These are phyloP conservation scores for Blastobotrys parvus DNA, from an alignment of 805 yeast genomes.

Conservation along the genomic window DNA sequence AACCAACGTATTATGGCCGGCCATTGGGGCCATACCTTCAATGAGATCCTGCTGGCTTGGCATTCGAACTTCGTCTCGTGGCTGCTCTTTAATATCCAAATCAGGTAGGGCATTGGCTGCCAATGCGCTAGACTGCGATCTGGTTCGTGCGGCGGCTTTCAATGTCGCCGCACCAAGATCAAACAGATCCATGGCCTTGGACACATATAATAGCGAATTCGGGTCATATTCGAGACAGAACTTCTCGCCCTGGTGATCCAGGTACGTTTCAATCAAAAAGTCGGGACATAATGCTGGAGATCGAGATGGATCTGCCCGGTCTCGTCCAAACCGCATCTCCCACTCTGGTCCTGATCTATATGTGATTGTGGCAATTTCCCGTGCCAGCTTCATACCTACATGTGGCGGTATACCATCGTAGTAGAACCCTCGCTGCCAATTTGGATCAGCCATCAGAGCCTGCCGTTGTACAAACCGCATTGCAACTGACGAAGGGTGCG, in stretches of 20 bases:
- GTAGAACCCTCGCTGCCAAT: slow-evolving; percentile 87
- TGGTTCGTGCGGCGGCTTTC: slow-evolving; percentile 6
- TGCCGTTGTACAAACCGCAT: slow-evolving; percentile 90
- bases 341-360: slow-evolving; percentile 96
- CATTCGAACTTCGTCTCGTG: slow-evolving; percentile 40
- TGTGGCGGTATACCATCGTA: slow-evolving; percentile 81
- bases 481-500: slow-evolving; percentile 91
- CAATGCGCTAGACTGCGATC: slow-evolving; percentile 14
- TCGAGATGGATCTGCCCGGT: slow-evolving; percentile 67
- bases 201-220: slow-evolving; percentile 75
- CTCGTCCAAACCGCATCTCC: slow-evolving; percentile 88
- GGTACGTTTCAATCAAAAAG: slow-evolving; percentile 81
- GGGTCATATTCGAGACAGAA: slow-evolving; percentile 88
- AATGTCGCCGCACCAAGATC: slow-evolving; percentile 48
- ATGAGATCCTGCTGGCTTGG: slow-evolving; percentile 45
- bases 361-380: slow-evolving; percentile 90
- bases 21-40: slow-evolving; percentile 55
- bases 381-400: slow-evolving; percentile 86
- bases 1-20: slow-evolving; percentile 60
- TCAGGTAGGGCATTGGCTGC: slow-evolving; percentile 37
- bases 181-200: slow-evolving; percentile 92
- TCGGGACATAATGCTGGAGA: slow-evolving; percentile 91
- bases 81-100: slow-evolving; percentile 48
- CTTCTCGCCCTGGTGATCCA: slow-evolving; percentile 93
- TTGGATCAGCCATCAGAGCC: slow-evolving; percentile 88